These are phyloP conservation scores for Diatrype stigma DNA, from an alignment of 2,329 filamentous ascomycete genomes.

Conservation along the genomic window DNA sequence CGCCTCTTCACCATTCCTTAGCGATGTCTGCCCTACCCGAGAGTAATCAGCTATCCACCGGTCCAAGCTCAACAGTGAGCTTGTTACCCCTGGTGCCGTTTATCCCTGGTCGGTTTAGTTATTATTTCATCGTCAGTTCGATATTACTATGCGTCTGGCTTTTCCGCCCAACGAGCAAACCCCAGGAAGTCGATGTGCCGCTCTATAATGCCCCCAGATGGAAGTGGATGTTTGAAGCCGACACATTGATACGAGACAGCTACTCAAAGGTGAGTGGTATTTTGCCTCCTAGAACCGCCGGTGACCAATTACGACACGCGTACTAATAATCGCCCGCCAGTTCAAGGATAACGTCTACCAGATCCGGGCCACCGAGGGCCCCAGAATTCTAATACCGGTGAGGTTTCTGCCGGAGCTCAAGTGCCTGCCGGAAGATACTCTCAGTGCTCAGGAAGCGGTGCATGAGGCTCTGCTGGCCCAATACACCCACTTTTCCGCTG, in stretches of 20 bases:
- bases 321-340: constrained; percentile 24
- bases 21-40: neutral
- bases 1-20: neutral
- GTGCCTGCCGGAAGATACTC: constrained; percentile 42
- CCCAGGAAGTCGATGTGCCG: constrained; percentile 33
- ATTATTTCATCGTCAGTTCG: constrained; percentile 36
- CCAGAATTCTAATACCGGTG: constrained; percentile 44
- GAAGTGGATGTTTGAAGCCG: constrained; percentile 49
- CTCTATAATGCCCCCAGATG: constrained; percentile 45
- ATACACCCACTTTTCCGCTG: constrained; percentile 47
- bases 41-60: neutral
- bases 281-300: neutral
- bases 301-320: too few relatives aligned
- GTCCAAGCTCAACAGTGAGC: neutral
- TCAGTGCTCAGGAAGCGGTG: constrained; percentile 46
- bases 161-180: constrained; percentile 29
- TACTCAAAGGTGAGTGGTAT: constrained; percentile 42
- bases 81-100: neutral
- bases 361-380: constrained; percentile 47
- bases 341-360: constrained; percentile 47
- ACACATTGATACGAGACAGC: constrained; percentile 43
- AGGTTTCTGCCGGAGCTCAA: constrained; percentile 43
- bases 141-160: constrained; percentile 35
- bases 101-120: constrained; percentile 27
- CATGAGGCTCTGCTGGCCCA: constrained; percentile 47